phyloP scores from a whole-genome alignment of 768 basidiomycete species.

The Mycena crocata region DNA sequence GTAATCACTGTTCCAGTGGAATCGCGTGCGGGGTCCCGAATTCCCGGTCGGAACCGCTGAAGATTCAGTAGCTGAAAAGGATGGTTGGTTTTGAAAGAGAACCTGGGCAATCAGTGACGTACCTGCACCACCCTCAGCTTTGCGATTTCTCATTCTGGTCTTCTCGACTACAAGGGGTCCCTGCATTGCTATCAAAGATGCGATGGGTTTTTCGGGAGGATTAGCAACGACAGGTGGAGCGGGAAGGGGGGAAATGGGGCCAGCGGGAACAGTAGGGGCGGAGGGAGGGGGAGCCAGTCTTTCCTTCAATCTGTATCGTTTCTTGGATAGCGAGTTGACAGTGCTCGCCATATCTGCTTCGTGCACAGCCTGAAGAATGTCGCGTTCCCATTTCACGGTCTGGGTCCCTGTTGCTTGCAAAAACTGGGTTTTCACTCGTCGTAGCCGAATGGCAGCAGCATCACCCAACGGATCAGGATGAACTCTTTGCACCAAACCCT shows the following conservation, averaged over 20 bases:
- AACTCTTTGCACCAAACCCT: constrained; percentile 61
- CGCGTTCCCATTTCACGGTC: constrained; percentile 69
- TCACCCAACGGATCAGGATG: constrained; percentile 66
- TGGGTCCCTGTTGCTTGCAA: constrained; percentile 66
- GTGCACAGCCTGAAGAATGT: constrained; percentile 65
- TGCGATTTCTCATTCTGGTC: constrained; percentile 43
- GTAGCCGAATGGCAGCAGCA: constrained; percentile 61
- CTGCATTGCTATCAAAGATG: constrained; percentile 62
- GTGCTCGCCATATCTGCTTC: constrained; percentile 60
- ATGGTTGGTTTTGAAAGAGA: neutral
- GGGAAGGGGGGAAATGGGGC: constrained; percentile 37
- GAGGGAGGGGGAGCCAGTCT: constrained; percentile 6
- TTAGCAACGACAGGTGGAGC: constrained; percentile 56
- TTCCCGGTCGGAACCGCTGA: constrained; percentile 39
- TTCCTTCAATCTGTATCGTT: constrained; percentile 1
- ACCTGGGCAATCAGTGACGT: neutral
- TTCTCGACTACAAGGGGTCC: constrained; percentile 54
- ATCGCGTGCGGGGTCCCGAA: constrained; percentile 67
- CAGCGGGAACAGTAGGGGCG: constrained; percentile 19
- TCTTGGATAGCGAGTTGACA: neutral
- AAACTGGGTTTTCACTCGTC: constrained; percentile 66
- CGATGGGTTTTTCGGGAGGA: constrained; percentile 63
- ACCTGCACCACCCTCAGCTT: constrained; percentile 41
- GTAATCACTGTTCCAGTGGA: constrained; percentile 87
- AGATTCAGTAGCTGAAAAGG: constrained; percentile 23